Percentiles rank a stretch among this genome's conserved stretches.
Conservation (phyloP, 345 rosid species). For the Murraya paniculata region DNA sequence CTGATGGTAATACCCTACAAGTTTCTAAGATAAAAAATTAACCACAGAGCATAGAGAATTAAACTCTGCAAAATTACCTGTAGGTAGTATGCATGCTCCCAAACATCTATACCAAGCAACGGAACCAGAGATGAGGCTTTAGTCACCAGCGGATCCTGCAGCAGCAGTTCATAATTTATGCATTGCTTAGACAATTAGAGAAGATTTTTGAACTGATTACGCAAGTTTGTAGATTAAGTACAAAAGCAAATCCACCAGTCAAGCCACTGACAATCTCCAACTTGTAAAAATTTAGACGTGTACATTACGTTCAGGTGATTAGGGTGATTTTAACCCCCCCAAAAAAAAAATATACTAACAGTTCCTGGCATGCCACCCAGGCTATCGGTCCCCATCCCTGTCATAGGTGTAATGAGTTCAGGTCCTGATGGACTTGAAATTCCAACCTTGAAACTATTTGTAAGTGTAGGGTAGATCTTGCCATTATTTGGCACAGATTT, state of each 20-base stretch:
- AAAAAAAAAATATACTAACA: no score
- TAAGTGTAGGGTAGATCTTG: no score
- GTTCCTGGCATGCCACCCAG: background rate
- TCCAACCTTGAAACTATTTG: no score
- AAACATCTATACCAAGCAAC: slow-evolving; percentile 87
- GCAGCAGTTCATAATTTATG: slow-evolving; percentile 1
- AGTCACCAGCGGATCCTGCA: slow-evolving; percentile 86
- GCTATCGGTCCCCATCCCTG: no score
- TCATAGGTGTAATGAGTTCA: no score
- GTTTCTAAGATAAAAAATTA: background rate
- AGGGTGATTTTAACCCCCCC: no score
- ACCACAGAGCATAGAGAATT: background rate
- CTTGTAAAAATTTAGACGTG: background rate
- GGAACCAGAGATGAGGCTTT: slow-evolving; percentile 77
- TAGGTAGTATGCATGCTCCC: slow-evolving; percentile 99
- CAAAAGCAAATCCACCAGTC: background rate
- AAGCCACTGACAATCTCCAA: background rate
- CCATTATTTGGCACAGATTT: no score
- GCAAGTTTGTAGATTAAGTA: background rate
- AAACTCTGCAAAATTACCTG: slow-evolving; percentile 49
- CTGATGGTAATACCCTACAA: background rate
- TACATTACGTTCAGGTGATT: no score
- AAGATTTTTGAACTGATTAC: background rate
- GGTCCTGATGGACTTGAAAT: no score
- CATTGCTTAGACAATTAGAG: background rate